These are phyloP conservation scores for Rhizomucor pusillus DNA, from an alignment of 371 early-diverging fungal species.

Conservation along the genomic window DNA sequence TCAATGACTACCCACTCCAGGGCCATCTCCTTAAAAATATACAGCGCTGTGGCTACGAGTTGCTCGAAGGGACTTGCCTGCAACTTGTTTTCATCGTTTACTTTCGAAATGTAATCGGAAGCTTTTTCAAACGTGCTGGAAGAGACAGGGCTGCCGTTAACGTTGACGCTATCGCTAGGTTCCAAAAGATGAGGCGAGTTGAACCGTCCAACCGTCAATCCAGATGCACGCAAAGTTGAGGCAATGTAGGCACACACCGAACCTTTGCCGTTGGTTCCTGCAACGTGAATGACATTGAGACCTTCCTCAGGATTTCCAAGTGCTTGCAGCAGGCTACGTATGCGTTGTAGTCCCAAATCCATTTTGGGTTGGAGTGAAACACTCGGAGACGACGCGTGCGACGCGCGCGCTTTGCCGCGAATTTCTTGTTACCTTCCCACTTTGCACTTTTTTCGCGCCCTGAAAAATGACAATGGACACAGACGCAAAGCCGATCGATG, in stretches of 20 bases:
- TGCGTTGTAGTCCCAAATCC: constrained; percentile 69
- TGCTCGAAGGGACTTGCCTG: constrained; percentile 60
- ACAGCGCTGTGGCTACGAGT: constrained; percentile 60
- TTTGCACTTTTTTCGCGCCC: neutral
- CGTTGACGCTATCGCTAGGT: constrained; percentile 64
- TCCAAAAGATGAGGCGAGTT: constrained; percentile 77
- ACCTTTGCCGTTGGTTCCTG: constrained; percentile 92
- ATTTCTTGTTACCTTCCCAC: neutral
- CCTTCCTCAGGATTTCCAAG: constrained; percentile 65
- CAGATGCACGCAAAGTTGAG: constrained; percentile 40
- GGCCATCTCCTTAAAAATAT: constrained; percentile 43
- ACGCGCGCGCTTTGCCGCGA: constrained; percentile 1
- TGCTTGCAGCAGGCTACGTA: constrained; percentile 51
- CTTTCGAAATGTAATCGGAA: constrained; percentile 24
- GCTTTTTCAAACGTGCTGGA: constrained; percentile 32
- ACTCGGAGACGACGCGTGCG: neutral
- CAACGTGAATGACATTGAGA: constrained; percentile 76
- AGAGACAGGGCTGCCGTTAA: constrained; percentile 51
- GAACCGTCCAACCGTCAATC: constrained; percentile 59
- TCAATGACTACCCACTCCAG: constrained; percentile 76
- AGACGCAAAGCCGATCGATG: neutral
- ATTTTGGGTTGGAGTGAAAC: constrained; percentile 20
- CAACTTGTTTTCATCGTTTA: constrained; percentile 20
- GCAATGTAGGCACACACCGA: constrained; percentile 66
- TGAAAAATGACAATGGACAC: neutral